Evolutionary conservation across 2,329 filamentous ascomycete species (phyloP).

Genomic region (Paecilomyces variotii): DNA sequence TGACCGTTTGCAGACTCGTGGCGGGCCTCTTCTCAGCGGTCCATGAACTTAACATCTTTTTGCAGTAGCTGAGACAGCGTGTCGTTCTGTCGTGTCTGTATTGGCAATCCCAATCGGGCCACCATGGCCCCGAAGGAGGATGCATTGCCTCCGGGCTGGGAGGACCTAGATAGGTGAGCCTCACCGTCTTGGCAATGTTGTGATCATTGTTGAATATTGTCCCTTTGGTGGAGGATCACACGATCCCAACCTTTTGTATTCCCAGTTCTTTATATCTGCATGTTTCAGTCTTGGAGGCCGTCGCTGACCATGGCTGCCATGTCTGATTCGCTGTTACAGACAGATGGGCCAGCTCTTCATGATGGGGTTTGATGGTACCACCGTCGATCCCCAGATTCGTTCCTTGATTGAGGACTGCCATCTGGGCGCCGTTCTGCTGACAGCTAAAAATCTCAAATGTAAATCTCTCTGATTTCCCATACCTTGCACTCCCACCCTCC

Average conservation of each 20-base stretch:
- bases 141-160: conserved; percentile 33
- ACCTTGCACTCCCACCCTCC: background rate
- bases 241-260: conserved; percentile 58
- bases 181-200: conserved; percentile 12
- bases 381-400: conserved; percentile 55
- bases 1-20: background rate
- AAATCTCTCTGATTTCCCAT: conserved; percentile 30
- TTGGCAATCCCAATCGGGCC: conserved; percentile 14
- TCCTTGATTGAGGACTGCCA: conserved; percentile 61
- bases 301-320: conserved; percentile 49
- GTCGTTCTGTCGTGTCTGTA: background rate
- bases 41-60: background rate
- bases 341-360: conserved; percentile 54
- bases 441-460: conserved; percentile 61
- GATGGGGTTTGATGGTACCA: conserved; percentile 61
- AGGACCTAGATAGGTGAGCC: conserved; percentile 32
- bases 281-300: conserved; percentile 35
- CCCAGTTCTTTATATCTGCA: background rate
- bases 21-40: background rate
- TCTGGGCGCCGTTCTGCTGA: conserved; percentile 70
- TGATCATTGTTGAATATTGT: conserved; percentile 32
- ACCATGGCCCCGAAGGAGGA: conserved; percentile 34
- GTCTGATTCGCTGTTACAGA: conserved; percentile 65
- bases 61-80: background rate
- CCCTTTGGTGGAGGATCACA: conserved; percentile 17